These are phyloP conservation scores for Acanthamoeba castellanii DNA, from an alignment of 208 protist genomes.

Conservation along the genomic window DNA sequence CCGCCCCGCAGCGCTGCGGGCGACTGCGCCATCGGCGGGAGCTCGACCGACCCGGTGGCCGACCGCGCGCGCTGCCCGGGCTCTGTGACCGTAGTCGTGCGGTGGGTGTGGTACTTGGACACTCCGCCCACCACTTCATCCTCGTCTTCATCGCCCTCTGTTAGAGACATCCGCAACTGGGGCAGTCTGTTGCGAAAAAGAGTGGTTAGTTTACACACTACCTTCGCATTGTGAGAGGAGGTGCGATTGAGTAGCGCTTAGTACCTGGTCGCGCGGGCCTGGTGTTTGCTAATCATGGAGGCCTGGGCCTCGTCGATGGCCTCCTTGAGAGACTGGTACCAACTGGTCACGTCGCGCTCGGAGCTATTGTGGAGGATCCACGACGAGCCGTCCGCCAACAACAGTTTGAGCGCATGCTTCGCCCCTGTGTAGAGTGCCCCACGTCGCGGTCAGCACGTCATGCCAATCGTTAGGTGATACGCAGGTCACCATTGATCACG, in stretches of 20 bases:
- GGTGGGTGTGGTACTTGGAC: neutral
- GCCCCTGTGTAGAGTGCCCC: neutral
- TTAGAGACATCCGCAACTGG: neutral
- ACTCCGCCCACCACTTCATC: neutral
- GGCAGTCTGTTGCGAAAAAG: neutral
- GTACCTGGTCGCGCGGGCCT: neutral
- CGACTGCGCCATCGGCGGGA: neutral
- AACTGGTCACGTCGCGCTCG: neutral
- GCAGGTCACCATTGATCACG: neutral
- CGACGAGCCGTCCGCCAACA: neutral
- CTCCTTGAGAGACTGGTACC: conserved; percentile 11
- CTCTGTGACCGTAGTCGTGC: neutral
- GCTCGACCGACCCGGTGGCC: neutral
- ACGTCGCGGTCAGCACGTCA: too few relatives aligned
- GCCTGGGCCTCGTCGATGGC: conserved; percentile 39
- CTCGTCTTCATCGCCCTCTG: too few relatives aligned
- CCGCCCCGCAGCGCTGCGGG: neutral
- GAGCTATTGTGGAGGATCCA: neutral
- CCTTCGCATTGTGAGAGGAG: too few relatives aligned
- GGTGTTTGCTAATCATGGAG: neutral
- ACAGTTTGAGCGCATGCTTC: neutral
- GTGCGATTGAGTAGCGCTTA: neutral
- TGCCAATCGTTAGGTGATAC: too few relatives aligned
- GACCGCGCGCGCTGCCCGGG: too few relatives aligned
- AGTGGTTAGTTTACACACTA: neutral